Conservation (phyloP, 139 green algal genomes). For the Limnomonas spitsbergensis region DNA sequence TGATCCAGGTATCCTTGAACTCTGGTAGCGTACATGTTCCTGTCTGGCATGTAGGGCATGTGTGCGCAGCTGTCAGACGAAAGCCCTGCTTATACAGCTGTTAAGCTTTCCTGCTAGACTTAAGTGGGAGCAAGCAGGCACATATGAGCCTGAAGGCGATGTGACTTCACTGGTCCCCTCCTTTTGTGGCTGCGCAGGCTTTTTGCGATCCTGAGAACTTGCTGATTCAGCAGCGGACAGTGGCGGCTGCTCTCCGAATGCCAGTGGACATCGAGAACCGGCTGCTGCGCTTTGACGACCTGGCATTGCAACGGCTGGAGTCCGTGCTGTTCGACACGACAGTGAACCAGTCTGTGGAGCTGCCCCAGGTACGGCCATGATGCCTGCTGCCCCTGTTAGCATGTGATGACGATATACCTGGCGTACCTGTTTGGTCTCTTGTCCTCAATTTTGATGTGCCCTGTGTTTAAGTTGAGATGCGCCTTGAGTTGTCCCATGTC, state of each 20-base stretch:
- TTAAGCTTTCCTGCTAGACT: no score
- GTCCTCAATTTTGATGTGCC: no score
- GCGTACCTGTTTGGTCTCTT: background rate
- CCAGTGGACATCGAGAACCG: conserved; percentile 42
- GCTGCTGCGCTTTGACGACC: conserved; percentile 39
- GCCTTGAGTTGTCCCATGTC: no score
- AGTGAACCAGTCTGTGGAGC: conserved; percentile 28
- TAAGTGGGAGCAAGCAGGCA: no score
- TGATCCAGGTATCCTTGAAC: no score
- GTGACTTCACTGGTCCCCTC: no score
- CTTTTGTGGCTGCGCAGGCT: background rate
- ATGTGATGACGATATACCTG: conserved; percentile 2
- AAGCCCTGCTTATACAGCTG: no score
- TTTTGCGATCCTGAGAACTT: conserved; percentile 42
- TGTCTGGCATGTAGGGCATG: no score
- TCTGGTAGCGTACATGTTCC: no score
- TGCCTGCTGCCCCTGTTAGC: background rate
- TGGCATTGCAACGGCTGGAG: conserved; percentile 40
- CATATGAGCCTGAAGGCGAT: no score
- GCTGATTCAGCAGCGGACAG: conserved; percentile 40
- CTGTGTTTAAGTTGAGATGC: no score
- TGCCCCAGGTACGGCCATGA: conserved; percentile 26
- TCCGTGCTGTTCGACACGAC: conserved; percentile 25
- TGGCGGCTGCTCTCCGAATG: conserved; percentile 43
- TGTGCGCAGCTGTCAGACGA: no score